Conservation (phyloP, 2,329 filamentous ascomycete genomes). For the Coleophoma cylindrospora region DNA sequence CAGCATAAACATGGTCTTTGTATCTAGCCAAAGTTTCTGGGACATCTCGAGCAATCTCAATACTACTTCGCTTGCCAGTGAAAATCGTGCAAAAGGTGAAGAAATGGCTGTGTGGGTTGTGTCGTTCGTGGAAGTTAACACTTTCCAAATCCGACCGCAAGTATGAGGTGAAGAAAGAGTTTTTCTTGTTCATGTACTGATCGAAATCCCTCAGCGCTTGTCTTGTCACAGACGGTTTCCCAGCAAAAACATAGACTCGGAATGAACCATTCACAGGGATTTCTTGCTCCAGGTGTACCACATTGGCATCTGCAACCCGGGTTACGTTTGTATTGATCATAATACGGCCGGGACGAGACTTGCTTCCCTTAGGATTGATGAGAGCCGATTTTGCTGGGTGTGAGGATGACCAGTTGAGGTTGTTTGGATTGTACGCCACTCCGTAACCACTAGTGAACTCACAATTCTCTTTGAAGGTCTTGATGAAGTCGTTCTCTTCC, state of each 20-base stretch:
- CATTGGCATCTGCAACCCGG: constrained; percentile 81
- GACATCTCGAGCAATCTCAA: constrained; percentile 69
- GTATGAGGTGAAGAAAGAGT: constrained; percentile 69
- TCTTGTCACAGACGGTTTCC: constrained; percentile 53
- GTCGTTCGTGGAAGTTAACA: constrained; percentile 71
- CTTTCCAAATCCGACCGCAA: constrained; percentile 52
- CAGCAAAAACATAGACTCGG: constrained; percentile 82
- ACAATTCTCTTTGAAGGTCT: constrained; percentile 85
- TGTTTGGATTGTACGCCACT: constrained; percentile 77
- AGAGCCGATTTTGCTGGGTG: constrained; percentile 68
- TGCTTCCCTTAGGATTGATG: constrained; percentile 61
- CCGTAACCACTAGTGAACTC: constrained; percentile 93
- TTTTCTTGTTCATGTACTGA: constrained; percentile 54
- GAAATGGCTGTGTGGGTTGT: constrained; percentile 82
- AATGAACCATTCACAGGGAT: constrained; percentile 85
- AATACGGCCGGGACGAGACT: constrained; percentile 68
- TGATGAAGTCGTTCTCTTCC: constrained; percentile 75
- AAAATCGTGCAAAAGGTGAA: constrained; percentile 77
- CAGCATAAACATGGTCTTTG: constrained; percentile 77
- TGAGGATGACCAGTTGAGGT: constrained; percentile 73
- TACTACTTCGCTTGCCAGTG: constrained; percentile 57
- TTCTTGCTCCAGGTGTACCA: constrained; percentile 86
- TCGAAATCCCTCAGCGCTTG: constrained; percentile 68
- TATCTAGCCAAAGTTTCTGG: constrained; percentile 71
- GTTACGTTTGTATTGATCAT: constrained; percentile 79